Evolutionary conservation across 352 stramenopile genomes (phyloP).

Genomic region (Pythium pyrilobum): DNA sequence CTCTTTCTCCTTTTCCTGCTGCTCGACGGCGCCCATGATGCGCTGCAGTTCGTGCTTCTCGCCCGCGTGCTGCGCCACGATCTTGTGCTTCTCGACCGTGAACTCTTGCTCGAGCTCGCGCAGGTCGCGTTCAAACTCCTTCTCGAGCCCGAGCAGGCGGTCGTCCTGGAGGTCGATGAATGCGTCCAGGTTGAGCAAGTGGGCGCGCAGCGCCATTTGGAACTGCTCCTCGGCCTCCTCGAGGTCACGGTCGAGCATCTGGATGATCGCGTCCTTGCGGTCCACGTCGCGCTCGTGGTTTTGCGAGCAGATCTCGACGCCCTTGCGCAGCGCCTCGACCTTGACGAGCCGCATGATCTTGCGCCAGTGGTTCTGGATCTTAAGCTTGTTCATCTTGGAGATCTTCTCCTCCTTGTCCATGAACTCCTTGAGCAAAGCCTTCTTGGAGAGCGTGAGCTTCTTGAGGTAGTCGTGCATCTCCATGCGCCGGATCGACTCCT

Average conservation of each 20-base stretch:
- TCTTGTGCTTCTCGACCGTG: slow-evolving; percentile 75
- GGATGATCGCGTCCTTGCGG: slow-evolving; percentile 92
- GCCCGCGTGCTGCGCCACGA: slow-evolving; percentile 55
- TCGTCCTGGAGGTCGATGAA: slow-evolving; percentile 91
- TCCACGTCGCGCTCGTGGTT: slow-evolving; percentile 95
- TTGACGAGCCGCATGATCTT: slow-evolving; percentile 96
- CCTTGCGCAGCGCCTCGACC: slow-evolving; percentile 87
- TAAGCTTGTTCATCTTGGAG: slow-evolving; percentile 83
- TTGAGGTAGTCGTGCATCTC: slow-evolving; percentile 87
- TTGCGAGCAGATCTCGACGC: slow-evolving; percentile 90
- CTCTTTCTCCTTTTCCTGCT: slow-evolving; percentile 77
- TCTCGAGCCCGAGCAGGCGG: slow-evolving; percentile 83
- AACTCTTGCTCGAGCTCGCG: slow-evolving; percentile 82
- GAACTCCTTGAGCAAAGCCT: slow-evolving; percentile 68
- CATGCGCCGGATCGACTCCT: slow-evolving; percentile 75
- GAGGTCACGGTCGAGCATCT: slow-evolving; percentile 93
- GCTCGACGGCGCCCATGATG: slow-evolving; percentile 85
- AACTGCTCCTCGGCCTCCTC: slow-evolving; percentile 93
- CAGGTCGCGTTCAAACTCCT: slow-evolving; percentile 89
- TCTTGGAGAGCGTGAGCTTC: slow-evolving; percentile 73
- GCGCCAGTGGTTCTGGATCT: slow-evolving; percentile 94
- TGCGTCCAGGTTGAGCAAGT: slow-evolving; percentile 89
- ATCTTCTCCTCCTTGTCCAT: slow-evolving; percentile 68
- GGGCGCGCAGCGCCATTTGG: slow-evolving; percentile 84
- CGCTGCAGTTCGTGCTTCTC: slow-evolving; percentile 78